Percentiles rank a stretch among this genome's conserved stretches.
Conservation (phyloP, 306 rosid genomes). For the Prunus persica region DNA sequence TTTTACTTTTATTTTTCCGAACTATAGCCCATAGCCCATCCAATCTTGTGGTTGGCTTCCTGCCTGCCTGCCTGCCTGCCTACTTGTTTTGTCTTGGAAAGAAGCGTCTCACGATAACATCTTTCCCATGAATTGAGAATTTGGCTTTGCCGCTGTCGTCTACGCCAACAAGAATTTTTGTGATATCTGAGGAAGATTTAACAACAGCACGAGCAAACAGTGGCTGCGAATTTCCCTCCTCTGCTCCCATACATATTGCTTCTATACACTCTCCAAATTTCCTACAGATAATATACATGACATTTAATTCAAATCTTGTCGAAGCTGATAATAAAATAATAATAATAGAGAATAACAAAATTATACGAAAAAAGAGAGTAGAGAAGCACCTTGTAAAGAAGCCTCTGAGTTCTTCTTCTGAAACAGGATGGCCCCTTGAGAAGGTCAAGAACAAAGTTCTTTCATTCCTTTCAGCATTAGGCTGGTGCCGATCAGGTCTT, state of each 20-base stretch:
- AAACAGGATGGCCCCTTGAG: neutral
- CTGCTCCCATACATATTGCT: neutral
- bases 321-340: neutral
- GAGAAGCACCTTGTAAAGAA: neutral
- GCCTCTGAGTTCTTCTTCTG: conserved; percentile 1
- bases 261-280: conserved; percentile 6
- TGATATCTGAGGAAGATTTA: neutral
- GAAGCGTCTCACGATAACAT: neutral
- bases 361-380: neutral
- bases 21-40: neutral
- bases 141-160: neutral
- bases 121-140: conserved; percentile 4
- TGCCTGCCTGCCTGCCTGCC: neutral
- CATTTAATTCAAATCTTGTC: neutral
- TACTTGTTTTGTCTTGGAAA: neutral
- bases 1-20: neutral
- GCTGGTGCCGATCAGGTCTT: neutral
- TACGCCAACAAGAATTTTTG: conserved; percentile 1
- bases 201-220: neutral
- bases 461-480: neutral
- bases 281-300: neutral
- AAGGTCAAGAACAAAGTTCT: conserved; percentile 14
- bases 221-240: neutral
- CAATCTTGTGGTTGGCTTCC: neutral
- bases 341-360: neutral